Percentiles rank a stretch among this genome's conserved stretches.
Conservation (phyloP, 2,329 filamentous ascomycete genomes). For the Fusarium sp. region DNA sequence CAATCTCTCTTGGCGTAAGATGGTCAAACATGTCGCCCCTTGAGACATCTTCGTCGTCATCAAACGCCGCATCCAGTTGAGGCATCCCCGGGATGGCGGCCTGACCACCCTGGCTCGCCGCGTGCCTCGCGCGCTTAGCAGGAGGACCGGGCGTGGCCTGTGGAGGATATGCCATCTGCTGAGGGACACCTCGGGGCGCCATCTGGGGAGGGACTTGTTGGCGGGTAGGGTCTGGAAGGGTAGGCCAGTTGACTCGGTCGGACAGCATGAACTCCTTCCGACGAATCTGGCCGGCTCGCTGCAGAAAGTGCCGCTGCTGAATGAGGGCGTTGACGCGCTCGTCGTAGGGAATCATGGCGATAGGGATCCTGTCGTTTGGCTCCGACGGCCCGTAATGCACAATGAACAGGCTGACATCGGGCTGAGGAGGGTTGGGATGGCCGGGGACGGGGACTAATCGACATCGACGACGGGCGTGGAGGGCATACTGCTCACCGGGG, state of each 20-base stretch:
- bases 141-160: constrained; percentile 64
- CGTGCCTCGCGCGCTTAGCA: constrained; percentile 65
- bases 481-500: constrained; percentile 78
- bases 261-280: constrained; percentile 96
- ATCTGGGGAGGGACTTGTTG: constrained; percentile 64
- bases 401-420: constrained; percentile 88
- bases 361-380: constrained; percentile 77
- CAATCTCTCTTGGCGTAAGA: constrained; percentile 89
- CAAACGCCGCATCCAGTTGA: constrained; percentile 64
- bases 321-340: constrained; percentile 71
- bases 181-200: constrained; percentile 63
- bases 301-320: constrained; percentile 72
- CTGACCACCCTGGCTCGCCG: constrained; percentile 55
- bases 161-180: constrained; percentile 72
- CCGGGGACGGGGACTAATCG: constrained; percentile 81
- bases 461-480: constrained; percentile 86
- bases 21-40: constrained; percentile 91
- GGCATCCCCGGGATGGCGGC: constrained; percentile 54
- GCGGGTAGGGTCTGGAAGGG: constrained; percentile 70
- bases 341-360: constrained; percentile 73
- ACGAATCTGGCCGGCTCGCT: constrained; percentile 82
- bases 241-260: constrained; percentile 91
- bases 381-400: constrained; percentile 89
- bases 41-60: constrained; percentile 91
- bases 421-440: constrained; percentile 74